phyloP scores from a whole-genome alignment of 2,329 filamentous ascomycete species.

The Phyllachora maydis region DNA sequence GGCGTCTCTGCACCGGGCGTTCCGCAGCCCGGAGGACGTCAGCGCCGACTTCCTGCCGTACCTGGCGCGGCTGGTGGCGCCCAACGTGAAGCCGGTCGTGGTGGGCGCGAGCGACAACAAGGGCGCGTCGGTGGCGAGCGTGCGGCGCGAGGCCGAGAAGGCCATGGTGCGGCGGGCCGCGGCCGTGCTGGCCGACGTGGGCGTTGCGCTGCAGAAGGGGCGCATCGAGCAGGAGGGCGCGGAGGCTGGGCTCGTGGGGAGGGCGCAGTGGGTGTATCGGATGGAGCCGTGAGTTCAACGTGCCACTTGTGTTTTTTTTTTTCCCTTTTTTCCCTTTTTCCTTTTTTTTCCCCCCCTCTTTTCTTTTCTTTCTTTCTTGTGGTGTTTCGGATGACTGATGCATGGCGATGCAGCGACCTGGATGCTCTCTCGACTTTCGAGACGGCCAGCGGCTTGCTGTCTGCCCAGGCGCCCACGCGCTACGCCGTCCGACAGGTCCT shows the following conservation, averaged over 20 bases:
- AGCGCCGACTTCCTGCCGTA: slow-evolving; percentile 72
- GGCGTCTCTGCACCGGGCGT: slow-evolving; percentile 51
- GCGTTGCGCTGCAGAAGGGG: slow-evolving; percentile 62
- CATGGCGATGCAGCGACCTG: slow-evolving; percentile 29
- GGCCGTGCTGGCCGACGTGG: slow-evolving; percentile 62
- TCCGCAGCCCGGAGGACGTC: slow-evolving; percentile 59
- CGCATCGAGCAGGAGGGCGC: slow-evolving; percentile 38
- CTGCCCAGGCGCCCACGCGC: slow-evolving; percentile 51
- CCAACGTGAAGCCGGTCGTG: slow-evolving; percentile 79
- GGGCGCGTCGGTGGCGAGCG: slow-evolving; percentile 45
- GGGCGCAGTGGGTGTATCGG: slow-evolving; percentile 61
- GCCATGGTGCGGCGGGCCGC: slow-evolving; percentile 62
- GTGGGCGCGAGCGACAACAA: slow-evolving; percentile 45
- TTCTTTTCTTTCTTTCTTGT: slow-evolving; percentile 1
- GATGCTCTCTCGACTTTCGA: slow-evolving; percentile 61
- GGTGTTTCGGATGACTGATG: slow-evolving; percentile 2
- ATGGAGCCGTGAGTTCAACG: slow-evolving; percentile 65
- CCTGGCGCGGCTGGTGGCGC: slow-evolving; percentile 63
- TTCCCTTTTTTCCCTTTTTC: too few species aligned
- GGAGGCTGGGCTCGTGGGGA: slow-evolving; percentile 27
- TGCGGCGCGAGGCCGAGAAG: slow-evolving; percentile 73
- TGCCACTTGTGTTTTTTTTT: too few species aligned
- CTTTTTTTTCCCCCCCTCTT: background rate
- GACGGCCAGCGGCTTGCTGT: slow-evolving; percentile 35
- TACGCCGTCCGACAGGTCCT: slow-evolving; percentile 87